phyloP scores from a whole-genome alignment of 495 filamentous ascomycete genomes.

The Penicillium bovifimosum region DNA sequence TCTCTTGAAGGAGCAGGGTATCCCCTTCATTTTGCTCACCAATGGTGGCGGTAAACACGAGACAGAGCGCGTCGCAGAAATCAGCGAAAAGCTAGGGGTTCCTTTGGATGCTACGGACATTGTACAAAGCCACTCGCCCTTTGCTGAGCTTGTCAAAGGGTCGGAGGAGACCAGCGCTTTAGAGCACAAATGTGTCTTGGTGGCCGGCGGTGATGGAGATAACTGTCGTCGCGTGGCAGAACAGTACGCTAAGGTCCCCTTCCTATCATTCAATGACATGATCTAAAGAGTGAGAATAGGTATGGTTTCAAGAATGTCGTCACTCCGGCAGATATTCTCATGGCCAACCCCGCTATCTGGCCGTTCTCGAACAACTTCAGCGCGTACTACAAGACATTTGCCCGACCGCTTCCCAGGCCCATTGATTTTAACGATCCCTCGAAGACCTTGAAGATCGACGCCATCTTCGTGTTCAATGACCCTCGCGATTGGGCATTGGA shows the following conservation, averaged over 20 bases:
- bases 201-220: constrained; percentile 75
- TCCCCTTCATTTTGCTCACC: constrained; percentile 82
- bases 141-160: constrained; percentile 50
- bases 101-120: constrained; percentile 60
- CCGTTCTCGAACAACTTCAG: constrained; percentile 64
- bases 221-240: constrained; percentile 72
- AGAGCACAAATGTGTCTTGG: constrained; percentile 69
- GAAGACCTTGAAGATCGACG: constrained; percentile 64
- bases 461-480: constrained; percentile 85
- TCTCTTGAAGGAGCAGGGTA: constrained; percentile 61
- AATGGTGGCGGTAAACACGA: constrained; percentile 85
- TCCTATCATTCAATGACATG: neutral
- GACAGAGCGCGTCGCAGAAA: constrained; percentile 60
- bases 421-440: constrained; percentile 32
- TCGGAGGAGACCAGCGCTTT: constrained; percentile 35
- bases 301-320: constrained; percentile 87
- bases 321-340: constrained; percentile 77
- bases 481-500: constrained; percentile 94
- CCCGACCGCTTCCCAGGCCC: constrained; percentile 52
- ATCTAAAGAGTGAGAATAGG: constrained; percentile 18
- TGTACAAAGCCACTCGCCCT: constrained; percentile 82
- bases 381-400: constrained; percentile 54
- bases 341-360: constrained; percentile 67
- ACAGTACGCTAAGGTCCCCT: constrained; percentile 25
- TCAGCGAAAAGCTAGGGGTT: constrained; percentile 58